A percentile compares a stretch with the other conserved stretches of the same genome.
These are phyloP conservation scores for Caryopteris hybrid DNA, from an alignment of 305 asterid species.

Conservation along the genomic window DNA sequence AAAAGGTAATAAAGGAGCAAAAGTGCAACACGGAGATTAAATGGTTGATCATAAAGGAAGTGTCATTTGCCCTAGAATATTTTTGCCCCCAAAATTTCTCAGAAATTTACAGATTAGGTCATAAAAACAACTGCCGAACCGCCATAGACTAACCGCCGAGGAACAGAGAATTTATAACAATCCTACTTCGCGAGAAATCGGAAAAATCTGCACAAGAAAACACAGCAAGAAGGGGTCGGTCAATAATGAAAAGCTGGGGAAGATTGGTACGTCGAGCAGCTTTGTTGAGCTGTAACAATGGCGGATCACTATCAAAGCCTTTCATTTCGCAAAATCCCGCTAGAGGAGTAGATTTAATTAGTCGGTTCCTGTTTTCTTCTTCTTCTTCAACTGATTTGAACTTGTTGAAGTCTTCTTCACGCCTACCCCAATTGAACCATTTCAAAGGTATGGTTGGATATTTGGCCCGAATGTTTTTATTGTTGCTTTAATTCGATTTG, in stretches of 20 bases:
- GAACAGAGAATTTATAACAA: background rate
- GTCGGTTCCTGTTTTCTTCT: conserved; percentile 33
- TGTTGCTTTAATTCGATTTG: background rate
- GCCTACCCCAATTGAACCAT: conserved; percentile 27
- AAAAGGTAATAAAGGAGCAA: too few species aligned
- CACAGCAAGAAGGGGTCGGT: background rate
- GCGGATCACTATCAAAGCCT: conserved; percentile 35
- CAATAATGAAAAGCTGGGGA: conserved; percentile 43
- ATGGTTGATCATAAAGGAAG: too few species aligned
- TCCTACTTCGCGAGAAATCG: background rate
- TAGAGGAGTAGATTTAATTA: conserved; percentile 13
- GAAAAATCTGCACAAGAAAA: background rate
- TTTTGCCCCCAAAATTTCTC: too few species aligned
- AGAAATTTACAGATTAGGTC: background rate
- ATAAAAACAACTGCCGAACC: background rate
- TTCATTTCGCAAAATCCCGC: conserved; percentile 12
- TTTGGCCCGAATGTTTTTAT: background rate
- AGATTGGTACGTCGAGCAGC: conserved; percentile 38
- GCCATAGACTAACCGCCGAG: background rate
- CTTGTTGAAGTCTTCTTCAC: conserved; percentile 26
- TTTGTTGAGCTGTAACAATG: conserved; percentile 25
- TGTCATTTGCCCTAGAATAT: too few species aligned
- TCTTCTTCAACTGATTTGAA: conserved; percentile 14
- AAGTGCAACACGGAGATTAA: too few species aligned
- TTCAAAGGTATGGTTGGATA: conserved; percentile 39